These are phyloP conservation scores for Areca catechu DNA, from an alignment of 176 grass and related monocot species.

Conservation along the genomic window DNA sequence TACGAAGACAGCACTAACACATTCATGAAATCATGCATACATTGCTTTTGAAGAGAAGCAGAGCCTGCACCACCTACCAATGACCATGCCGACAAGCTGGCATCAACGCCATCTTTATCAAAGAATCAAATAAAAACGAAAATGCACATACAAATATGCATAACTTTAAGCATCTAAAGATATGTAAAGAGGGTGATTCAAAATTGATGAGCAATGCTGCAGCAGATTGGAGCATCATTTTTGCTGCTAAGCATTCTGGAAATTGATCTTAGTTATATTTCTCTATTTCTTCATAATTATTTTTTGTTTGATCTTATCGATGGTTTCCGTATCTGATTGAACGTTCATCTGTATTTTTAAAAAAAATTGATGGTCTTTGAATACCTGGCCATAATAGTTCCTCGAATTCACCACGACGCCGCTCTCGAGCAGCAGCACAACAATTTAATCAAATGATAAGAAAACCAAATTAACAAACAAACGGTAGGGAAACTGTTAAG, in stretches of 20 bases:
- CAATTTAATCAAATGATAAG: slow-evolving; percentile 44
- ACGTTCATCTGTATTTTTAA: too few species aligned
- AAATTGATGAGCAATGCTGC: too few species aligned
- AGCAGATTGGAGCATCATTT: too few species aligned
- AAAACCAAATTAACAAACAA: slow-evolving; percentile 10
- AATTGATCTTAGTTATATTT: too few species aligned
- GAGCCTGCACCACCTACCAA: slow-evolving; percentile 93
- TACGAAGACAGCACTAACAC: too few species aligned
- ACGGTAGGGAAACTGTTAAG: background rate
- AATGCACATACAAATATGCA: background rate
- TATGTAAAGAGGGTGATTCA: too few species aligned
- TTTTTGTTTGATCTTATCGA: too few species aligned
- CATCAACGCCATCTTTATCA: slow-evolving; percentile 82
- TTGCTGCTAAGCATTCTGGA: too few species aligned
- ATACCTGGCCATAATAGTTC: slow-evolving; percentile 98
- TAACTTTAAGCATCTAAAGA: background rate
- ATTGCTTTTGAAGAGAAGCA: slow-evolving; percentile 80
- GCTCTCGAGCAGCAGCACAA: slow-evolving; percentile 79
- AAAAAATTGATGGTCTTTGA: background rate
- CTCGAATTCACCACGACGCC: slow-evolving; percentile 80
- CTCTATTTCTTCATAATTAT: too few species aligned
- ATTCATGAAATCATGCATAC: slow-evolving; percentile 26
- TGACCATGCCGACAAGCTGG: slow-evolving; percentile 82
- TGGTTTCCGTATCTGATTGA: too few species aligned
- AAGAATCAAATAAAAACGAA: slow-evolving; percentile 13